phyloP scores from a whole-genome alignment of 768 basidiomycete species.

The Stropharia rugosoannulata region DNA sequence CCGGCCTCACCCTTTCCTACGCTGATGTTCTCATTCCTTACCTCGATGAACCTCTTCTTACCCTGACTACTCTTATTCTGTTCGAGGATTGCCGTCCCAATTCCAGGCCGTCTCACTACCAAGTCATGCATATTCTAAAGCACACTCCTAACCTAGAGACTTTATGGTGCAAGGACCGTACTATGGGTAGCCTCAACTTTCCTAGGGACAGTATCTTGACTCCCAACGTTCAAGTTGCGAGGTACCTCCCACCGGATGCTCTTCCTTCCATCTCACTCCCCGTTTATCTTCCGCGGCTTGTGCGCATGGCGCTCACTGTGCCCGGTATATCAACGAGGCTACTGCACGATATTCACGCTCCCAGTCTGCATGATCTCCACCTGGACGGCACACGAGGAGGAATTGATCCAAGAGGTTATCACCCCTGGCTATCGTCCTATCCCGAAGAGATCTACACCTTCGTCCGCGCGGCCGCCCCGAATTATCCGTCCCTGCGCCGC shows the following conservation, averaged over 20 bases:
- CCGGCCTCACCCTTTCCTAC: not conserved
- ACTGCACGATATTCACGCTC: not conserved
- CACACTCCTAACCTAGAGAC: not conserved
- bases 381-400: not conserved
- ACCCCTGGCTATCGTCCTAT: not conserved
- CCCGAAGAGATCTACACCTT: not conserved
- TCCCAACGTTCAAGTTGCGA: too few relatives aligned
- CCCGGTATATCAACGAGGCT: not conserved
- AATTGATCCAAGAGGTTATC: not conserved
- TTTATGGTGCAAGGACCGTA: conserved; percentile 1
- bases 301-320: not conserved
- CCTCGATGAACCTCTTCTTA: not conserved
- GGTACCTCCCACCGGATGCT: not conserved
- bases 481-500: not conserved
- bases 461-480: not conserved
- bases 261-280: not conserved
- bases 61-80: not conserved
- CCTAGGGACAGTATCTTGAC: not conserved
- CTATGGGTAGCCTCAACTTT: not conserved
- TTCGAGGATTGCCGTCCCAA: not conserved
- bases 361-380: not conserved
- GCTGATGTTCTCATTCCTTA: not conserved
- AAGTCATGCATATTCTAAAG: not conserved
- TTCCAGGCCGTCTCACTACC: not conserved
- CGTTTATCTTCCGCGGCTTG: not conserved